A percentile compares a stretch with the other conserved stretches of the same genome.
These are phyloP conservation scores for Paraphaeosphaeria minitans DNA, from an alignment of 2,329 filamentous ascomycete species.

Conservation along the genomic window DNA sequence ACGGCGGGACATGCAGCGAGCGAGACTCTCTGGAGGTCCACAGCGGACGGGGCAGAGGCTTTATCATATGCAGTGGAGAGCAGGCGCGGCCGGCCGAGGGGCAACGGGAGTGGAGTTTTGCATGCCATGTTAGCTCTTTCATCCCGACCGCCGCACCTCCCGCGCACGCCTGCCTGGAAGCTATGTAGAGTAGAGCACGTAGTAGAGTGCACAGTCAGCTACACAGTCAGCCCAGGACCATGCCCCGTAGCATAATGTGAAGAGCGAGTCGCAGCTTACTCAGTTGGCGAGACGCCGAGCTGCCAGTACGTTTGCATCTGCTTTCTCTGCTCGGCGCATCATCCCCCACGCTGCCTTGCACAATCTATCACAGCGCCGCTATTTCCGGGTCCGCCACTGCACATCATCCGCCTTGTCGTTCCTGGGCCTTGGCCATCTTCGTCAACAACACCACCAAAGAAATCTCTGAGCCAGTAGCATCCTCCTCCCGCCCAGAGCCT, in stretches of 20 bases:
- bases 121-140: neutral
- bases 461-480: slow-evolving; percentile 34
- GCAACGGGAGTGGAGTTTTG: slow-evolving; percentile 1
- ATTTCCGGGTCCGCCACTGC: slow-evolving; percentile 8
- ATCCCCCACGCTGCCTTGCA: neutral
- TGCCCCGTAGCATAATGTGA: neutral
- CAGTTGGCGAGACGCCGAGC: neutral
- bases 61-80: slow-evolving; percentile 5
- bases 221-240: neutral
- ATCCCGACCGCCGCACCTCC: slow-evolving; percentile 2
- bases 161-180: neutral
- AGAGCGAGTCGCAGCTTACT: neutral
- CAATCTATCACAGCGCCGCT: slow-evolving; percentile 1
- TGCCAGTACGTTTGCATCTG: neutral
- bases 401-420: slow-evolving; percentile 15
- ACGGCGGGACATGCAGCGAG: neutral
- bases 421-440: slow-evolving; percentile 27
- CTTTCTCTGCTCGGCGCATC: neutral
- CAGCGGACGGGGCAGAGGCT: neutral
- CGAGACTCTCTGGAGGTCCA: neutral
- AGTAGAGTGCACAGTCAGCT: neutral
- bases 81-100: slow-evolving; percentile 8
- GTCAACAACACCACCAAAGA: slow-evolving; percentile 22
- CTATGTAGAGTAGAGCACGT: no score
- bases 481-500: slow-evolving; percentile 29